These are phyloP conservation scores for Pulveroboletus sp. DNA, from an alignment of 768 basidiomycete species.

Conservation along the genomic window DNA sequence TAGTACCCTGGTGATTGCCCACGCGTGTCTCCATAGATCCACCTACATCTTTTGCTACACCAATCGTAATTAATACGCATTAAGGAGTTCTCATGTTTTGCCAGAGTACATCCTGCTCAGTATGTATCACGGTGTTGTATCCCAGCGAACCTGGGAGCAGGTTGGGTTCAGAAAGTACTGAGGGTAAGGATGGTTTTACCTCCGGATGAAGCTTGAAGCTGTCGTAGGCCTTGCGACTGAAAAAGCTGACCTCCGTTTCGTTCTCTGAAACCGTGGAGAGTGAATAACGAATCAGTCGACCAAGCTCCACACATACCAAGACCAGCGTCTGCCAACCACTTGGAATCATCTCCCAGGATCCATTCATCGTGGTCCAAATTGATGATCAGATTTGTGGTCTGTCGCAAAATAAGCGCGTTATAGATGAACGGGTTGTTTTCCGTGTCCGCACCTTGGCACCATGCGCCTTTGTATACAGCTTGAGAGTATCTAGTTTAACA, in stretches of 20 bases:
- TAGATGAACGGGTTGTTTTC: background rate
- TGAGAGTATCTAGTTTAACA: slow-evolving; percentile 71
- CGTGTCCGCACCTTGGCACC: slow-evolving; percentile 71
- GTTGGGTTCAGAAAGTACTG: background rate
- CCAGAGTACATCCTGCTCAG: background rate
- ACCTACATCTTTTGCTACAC: slow-evolving; percentile 26
- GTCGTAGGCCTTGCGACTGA: slow-evolving; percentile 73
- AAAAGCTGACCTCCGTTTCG: slow-evolving; percentile 93
- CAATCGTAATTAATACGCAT: slow-evolving; percentile 29
- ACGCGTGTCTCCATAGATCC: slow-evolving; percentile 29
- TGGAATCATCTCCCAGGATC: slow-evolving; percentile 70
- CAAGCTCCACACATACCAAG: slow-evolving; percentile 57
- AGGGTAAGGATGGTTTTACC: slow-evolving; percentile 36
- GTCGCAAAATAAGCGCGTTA: background rate
- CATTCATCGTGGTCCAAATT: slow-evolving; percentile 95
- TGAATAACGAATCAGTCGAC: background rate
- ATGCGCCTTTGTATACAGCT: slow-evolving; percentile 92
- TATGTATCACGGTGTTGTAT: slow-evolving; percentile 16
- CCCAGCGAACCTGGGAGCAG: slow-evolving; percentile 28
- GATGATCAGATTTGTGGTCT: slow-evolving; percentile 98
- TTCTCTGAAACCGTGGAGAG: slow-evolving; percentile 65
- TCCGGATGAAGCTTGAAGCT: slow-evolving; percentile 80
- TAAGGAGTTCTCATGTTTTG: slow-evolving; percentile 4
- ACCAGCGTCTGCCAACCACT: slow-evolving; percentile 63
- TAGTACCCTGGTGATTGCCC: slow-evolving; percentile 21